These are phyloP conservation scores for Heritiera littoralis DNA, from an alignment of 345 rosid species.

Conservation along the genomic window DNA sequence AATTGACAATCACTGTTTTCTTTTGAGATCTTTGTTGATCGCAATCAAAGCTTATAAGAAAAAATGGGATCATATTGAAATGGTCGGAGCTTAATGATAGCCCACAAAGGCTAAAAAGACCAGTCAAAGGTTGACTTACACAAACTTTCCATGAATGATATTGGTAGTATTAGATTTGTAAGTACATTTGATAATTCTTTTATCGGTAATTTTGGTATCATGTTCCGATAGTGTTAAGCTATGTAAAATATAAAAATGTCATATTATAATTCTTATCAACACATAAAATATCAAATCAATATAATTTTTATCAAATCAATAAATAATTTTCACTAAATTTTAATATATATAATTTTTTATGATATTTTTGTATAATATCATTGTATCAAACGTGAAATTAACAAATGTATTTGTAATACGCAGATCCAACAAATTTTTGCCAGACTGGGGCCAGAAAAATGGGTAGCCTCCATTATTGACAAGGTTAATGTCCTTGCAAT, in stretches of 20 bases:
- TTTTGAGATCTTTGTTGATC: not conserved
- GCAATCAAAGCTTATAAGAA: not conserved
- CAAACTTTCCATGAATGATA: not conserved
- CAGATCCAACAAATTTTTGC: not conserved
- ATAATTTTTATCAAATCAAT: no score
- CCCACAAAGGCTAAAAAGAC: not conserved
- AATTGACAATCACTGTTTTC: not conserved
- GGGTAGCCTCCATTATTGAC: constrained; percentile 17
- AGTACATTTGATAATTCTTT: no score
- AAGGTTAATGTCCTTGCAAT: constrained; percentile 5
- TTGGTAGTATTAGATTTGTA: not conserved
- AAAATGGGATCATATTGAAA: not conserved
- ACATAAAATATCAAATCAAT: no score
- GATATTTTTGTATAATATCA: no score
- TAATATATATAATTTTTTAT: no score
- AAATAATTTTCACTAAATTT: no score
- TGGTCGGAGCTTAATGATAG: not conserved
- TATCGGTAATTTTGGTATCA: no score
- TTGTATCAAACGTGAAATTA: no score
- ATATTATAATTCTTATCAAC: no score
- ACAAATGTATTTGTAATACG: not conserved
- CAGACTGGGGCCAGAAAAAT: not conserved
- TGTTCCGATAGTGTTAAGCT: no score
- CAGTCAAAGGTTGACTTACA: not conserved
- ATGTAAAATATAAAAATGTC: no score